phyloP scores from a whole-genome alignment of 306 rosid species.

The Dalbergia cultrata region DNA sequence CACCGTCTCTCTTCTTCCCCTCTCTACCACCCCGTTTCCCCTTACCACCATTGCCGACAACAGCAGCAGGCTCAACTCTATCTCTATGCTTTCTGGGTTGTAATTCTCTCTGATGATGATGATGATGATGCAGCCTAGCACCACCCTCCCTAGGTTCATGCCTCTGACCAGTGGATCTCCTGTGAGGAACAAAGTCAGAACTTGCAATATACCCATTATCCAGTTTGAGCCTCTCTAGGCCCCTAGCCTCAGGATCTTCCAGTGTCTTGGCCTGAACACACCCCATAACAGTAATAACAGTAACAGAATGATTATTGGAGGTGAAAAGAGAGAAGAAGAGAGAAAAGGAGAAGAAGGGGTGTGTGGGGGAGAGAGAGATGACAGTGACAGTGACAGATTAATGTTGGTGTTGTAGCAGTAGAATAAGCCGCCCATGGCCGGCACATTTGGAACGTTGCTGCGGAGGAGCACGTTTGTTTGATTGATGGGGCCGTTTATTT shows the following conservation, averaged over 20 bases:
- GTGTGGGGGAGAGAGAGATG: neutral
- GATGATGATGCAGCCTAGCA: neutral
- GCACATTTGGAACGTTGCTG: constrained; percentile 59
- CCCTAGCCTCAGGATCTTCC: constrained; percentile 43
- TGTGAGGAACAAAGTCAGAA: constrained; percentile 40
- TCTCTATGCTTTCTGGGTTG: constrained; percentile 40
- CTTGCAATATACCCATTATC: constrained; percentile 69
- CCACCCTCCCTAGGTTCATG: constrained; percentile 20
- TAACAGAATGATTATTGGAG: neutral
- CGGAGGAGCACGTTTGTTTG: neutral
- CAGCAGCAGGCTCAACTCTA: constrained; percentile 34
- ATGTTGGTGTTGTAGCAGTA: neutral
- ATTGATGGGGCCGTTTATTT: constrained; percentile 13
- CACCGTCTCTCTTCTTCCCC: constrained; percentile 50
- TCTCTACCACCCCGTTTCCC: constrained; percentile 18
- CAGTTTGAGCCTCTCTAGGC: constrained; percentile 61
- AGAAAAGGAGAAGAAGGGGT: constrained; percentile 10
- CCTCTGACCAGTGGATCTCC: constrained; percentile 66
- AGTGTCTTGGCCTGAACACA: constrained; percentile 72
- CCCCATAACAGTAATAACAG: constrained; percentile 59
- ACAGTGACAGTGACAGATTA: constrained; percentile 29
- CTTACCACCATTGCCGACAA: constrained; percentile 36
- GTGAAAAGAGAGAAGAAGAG: constrained; percentile 2
- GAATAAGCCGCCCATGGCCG: constrained; percentile 79
- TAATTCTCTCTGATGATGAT: constrained; percentile 19